These are phyloP conservation scores for Metschnikowia lochheadii DNA, from an alignment of 805 yeast genomes.

Conservation along the genomic window DNA sequence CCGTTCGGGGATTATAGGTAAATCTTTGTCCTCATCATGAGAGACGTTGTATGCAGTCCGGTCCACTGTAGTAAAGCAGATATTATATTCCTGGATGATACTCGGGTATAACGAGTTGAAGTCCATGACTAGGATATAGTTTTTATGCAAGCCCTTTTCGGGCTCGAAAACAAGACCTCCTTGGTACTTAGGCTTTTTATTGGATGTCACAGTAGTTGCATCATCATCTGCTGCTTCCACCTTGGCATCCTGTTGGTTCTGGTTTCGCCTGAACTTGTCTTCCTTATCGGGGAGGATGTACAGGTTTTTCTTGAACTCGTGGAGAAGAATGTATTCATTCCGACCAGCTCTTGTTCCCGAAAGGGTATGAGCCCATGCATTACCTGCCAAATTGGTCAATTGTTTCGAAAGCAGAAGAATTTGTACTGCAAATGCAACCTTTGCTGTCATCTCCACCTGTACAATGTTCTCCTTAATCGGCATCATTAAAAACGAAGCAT, in stretches of 20 bases:
- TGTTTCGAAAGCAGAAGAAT: constrained; percentile 86
- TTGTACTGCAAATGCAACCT: constrained; percentile 77
- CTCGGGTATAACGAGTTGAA: constrained; percentile 97
- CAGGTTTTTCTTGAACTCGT: constrained; percentile 78
- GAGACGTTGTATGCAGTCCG: constrained; percentile 46
- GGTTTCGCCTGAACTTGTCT: constrained; percentile 36
- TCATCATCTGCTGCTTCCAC: constrained; percentile 35
- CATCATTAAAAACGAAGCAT: constrained; percentile 61
- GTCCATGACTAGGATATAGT: constrained; percentile 90
- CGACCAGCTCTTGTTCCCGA: constrained; percentile 96
- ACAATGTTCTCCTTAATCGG: constrained; percentile 65
- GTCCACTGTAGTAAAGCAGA: constrained; percentile 93
- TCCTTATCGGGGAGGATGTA: constrained; percentile 88
- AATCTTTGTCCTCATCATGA: constrained; percentile 50
- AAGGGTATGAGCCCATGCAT: constrained; percentile 93
- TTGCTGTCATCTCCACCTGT: constrained; percentile 68
- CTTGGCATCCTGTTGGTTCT: constrained; percentile 31
- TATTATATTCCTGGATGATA: constrained; percentile 93
- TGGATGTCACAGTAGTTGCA: constrained; percentile 46
- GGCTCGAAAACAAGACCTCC: constrained; percentile 98
- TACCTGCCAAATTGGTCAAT: constrained; percentile 90
- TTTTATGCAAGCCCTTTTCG: constrained; percentile 88
- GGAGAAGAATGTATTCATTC: constrained; percentile 87
- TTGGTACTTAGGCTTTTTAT: constrained; percentile 69
- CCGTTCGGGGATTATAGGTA: constrained; percentile 65